A percentile compares a stretch with the other conserved stretches of the same genome.
These are phyloP conservation scores for Monoraphidium neglectum DNA, from an alignment of 139 green algal species.

Conservation along the genomic window DNA sequence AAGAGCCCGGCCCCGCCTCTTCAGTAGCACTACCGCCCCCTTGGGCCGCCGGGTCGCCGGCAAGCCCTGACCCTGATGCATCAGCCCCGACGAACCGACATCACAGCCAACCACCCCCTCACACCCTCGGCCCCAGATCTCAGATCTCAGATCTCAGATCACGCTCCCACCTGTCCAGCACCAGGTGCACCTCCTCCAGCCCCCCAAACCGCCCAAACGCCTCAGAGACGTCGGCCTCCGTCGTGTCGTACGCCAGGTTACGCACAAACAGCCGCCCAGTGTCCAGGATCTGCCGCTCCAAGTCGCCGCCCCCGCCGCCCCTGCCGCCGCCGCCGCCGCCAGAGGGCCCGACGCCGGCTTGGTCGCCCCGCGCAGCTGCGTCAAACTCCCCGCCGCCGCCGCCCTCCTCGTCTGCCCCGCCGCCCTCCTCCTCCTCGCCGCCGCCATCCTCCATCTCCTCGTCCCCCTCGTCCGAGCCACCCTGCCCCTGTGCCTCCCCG, in stretches of 20 bases:
- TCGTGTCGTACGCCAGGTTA: slow-evolving; percentile 91
- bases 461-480: background rate
- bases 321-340: slow-evolving; percentile 11
- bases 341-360: slow-evolving; percentile 24
- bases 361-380: slow-evolving; percentile 14
- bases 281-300: slow-evolving; percentile 45
- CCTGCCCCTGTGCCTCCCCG: slow-evolving; percentile 12
- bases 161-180: slow-evolving; percentile 60
- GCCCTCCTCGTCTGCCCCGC: slow-evolving; percentile 10
- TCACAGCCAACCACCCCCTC: too few species aligned
- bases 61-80: too few species aligned
- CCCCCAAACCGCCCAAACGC: slow-evolving; percentile 80
- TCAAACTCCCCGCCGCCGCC: slow-evolving; percentile 3
- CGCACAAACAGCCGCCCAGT: slow-evolving; percentile 92
- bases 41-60: too few species aligned
- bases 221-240: slow-evolving; percentile 83
- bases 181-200: slow-evolving; percentile 89
- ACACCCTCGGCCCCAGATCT: too few species aligned
- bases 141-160: too few species aligned
- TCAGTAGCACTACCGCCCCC: too few species aligned
- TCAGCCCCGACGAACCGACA: too few species aligned
- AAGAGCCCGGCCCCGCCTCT: too few species aligned
- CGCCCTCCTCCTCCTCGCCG: background rate
- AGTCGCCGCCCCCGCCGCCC: background rate
- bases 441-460: background rate